Base-by-base conservation (phyloP, 768 basidiomycete species). In the Amanita molliuscula region DNA sequence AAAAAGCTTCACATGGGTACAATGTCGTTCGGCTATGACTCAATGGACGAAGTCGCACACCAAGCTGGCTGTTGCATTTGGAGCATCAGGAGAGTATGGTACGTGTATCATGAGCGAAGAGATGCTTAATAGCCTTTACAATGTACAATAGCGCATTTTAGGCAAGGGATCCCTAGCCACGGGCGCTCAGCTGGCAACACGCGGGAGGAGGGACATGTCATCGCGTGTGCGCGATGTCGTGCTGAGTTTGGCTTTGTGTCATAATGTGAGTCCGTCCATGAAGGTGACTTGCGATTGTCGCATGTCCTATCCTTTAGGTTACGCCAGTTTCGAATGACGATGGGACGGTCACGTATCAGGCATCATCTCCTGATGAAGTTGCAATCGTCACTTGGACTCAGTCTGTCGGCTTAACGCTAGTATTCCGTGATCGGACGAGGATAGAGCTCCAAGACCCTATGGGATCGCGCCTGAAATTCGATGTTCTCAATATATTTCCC, bases 1-100 rank as follows among this genome's bases (percentile, higher is more conserved):
- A 93, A 86, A 73, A 99, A 96, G 63, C 71, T 99, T 25, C 96
- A 98, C 60, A 90, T 98, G 86, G 96, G 96, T 4, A 99, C 96
- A 1, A 90, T 97, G 78, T 94, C 91, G 0, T 99, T 94, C 60
- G 94, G 90, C 1, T 84, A 73, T 55, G 96, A 99, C 58, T 85
- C 96, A n/a, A 98, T 99, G 95, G 96, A 99, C 58, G 96, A 99
- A 62, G 91, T 98, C 20, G 79, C 84, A 1, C 89, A 90, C 69
- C 91, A 98, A 57, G n/a, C 73, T 99, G n/a, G 79, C 82, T 11
- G 71, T 82, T 44, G 85, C 94, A 0, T 91, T 96, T 58, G 88
- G 86, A 7, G 74, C 69, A n/a, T 67, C 72, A 4, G 65, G 68
- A 7, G 78, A 85, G n/a, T 67, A 76, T 46, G 68, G 84, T 81